Percentiles rank a stretch among this genome's conserved stretches.
Conservation (phyloP, 257 asterid species). For the Jacaranda copaia region DNA sequence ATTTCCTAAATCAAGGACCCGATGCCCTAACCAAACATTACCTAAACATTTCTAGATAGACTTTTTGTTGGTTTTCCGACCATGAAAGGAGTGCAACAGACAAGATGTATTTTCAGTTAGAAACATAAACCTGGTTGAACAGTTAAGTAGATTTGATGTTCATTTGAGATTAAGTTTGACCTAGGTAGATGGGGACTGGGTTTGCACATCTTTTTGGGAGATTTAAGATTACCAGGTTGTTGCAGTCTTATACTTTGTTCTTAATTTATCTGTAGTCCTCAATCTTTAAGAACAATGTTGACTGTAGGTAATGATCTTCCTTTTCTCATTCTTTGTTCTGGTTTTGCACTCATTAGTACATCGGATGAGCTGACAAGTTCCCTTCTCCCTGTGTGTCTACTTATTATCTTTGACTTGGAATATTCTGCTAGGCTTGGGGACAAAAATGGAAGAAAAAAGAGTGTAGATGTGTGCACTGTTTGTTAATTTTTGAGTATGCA, state of each 20-base stretch:
- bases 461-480: constrained; percentile 6
- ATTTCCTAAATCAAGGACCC: no score
- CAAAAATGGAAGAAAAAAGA: constrained; percentile 7
- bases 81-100: constrained; percentile 3
- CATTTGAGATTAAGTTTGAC: constrained; percentile 3
- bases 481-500: constrained; percentile 14
- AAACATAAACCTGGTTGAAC: constrained; percentile 12
- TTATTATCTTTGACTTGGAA: constrained; percentile 17
- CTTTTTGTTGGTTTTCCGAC: constrained; percentile 4
- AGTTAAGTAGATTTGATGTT: constrained; percentile 12
- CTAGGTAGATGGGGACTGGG: not conserved
- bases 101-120: not conserved
- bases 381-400: constrained; percentile 25
- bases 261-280: not conserved
- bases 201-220: not conserved
- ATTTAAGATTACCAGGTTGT: constrained; percentile 6
- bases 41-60: not conserved
- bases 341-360: constrained; percentile 3
- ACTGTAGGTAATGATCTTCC: constrained; percentile 12
- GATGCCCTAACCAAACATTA: no score
- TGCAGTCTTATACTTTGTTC: not conserved
- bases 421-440: constrained; percentile 4
- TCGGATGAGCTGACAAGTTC: constrained; percentile 31
- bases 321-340: not conserved
- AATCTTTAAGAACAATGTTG: constrained; percentile 2